Percentiles rank a stretch among this genome's conserved stretches.
Conservation (phyloP, 441 rosid species). For the Populus hybrid region DNA sequence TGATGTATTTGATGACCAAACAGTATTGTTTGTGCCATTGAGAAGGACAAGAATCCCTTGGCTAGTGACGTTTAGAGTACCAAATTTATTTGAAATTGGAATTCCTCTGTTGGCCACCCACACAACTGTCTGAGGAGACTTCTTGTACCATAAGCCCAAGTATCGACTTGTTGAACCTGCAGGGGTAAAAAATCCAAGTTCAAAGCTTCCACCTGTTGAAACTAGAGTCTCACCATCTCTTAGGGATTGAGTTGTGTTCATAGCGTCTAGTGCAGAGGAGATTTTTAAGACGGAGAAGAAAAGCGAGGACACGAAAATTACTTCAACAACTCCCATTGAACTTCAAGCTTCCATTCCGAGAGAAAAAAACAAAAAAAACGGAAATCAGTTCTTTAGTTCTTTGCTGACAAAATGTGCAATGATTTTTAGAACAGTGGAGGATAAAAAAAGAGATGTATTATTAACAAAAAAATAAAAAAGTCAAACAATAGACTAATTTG, state of each 20-base stretch:
- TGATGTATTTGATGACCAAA: slow-evolving; percentile 49
- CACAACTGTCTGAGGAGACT: slow-evolving; percentile 26
- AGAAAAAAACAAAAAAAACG: no score
- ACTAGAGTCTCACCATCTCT: slow-evolving; percentile 21
- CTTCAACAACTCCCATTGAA: not conserved
- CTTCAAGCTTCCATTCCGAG: not conserved
- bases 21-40: slow-evolving; percentile 25
- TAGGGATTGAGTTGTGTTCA: slow-evolving; percentile 10
- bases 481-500: no score
- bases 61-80: slow-evolving; percentile 33
- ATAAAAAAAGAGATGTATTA: no score
- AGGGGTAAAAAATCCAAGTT: slow-evolving; percentile 5
- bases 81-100: slow-evolving; percentile 38
- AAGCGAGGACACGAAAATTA: not conserved
- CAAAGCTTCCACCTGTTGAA: slow-evolving; percentile 23
- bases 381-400: no score
- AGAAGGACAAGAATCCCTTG: slow-evolving; percentile 43
- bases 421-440: no score
- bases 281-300: not conserved
- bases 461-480: no score
- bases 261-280: not conserved
- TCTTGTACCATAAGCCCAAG: slow-evolving; percentile 26
- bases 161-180: slow-evolving; percentile 13
- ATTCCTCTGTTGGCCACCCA: slow-evolving; percentile 56
- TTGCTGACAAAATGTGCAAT: no score